Evolutionary conservation across 202 grass and related monocot genomes (phyloP).

Genomic region (Elaeis oleifera): DNA sequence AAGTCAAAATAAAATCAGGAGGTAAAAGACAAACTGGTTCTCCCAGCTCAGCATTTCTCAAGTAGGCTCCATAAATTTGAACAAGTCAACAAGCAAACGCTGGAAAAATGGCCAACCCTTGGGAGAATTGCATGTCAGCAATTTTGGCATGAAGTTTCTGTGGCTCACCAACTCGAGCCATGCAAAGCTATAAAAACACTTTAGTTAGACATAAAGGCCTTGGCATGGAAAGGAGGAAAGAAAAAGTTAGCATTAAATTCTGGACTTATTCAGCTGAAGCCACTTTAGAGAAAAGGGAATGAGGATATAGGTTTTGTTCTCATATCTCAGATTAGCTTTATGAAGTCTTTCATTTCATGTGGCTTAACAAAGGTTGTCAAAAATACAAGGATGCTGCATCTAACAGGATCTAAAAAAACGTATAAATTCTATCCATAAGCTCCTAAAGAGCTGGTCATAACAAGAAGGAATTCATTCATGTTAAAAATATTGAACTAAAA

Average conservation of each 20-base stretch:
- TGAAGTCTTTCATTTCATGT: too few species aligned
- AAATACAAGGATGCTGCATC: too few species aligned
- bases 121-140: slow-evolving; percentile 67
- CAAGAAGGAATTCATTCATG: too few species aligned
- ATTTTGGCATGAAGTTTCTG: slow-evolving; percentile 84
- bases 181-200: slow-evolving; percentile 56
- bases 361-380: too few species aligned
- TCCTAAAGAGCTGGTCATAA: too few species aligned
- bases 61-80: slow-evolving; percentile 95
- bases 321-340: too few species aligned
- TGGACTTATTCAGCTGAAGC: too few species aligned
- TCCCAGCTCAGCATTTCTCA: slow-evolving; percentile 83
- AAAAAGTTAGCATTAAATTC: background rate
- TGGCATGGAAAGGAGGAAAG: background rate
- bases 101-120: slow-evolving; percentile 95
- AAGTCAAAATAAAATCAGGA: slow-evolving; percentile 1
- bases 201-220: slow-evolving; percentile 13
- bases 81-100: slow-evolving; percentile 82
- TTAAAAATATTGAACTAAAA: too few species aligned
- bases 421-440: too few species aligned
- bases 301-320: too few species aligned
- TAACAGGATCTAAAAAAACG: too few species aligned
- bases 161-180: slow-evolving; percentile 98
- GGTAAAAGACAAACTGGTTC: slow-evolving; percentile 47
- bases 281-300: too few species aligned